These are phyloP conservation scores for Volvariella surrecta DNA, from an alignment of 1,284 basidiomycete genomes.

Conservation along the genomic window DNA sequence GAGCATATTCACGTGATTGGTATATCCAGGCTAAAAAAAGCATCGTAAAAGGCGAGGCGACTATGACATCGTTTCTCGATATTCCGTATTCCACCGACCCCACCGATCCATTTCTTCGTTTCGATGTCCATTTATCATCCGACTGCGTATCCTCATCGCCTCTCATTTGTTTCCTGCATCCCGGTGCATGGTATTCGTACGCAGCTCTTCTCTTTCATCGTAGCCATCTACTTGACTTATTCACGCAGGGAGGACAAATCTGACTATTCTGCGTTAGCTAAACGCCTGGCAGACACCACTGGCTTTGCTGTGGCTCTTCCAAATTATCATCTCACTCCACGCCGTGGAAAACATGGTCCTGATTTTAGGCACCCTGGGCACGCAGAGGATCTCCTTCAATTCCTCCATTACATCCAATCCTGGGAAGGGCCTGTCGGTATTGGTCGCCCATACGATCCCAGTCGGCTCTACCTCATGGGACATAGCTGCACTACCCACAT, in stretches of 20 bases:
- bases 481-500: conserved; percentile 80
- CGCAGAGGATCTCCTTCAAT: conserved; percentile 51
- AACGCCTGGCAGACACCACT: conserved; percentile 37
- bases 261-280: conserved; percentile 46
- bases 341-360: conserved; percentile 25
- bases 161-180: conserved; percentile 61
- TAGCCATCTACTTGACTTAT: conserved; percentile 4
- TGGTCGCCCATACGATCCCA: conserved; percentile 28
- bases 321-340: conserved; percentile 64
- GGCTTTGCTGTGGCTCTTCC: conserved; percentile 54
- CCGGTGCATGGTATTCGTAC: conserved; percentile 73
- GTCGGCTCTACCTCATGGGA: conserved; percentile 50
- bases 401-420: conserved; percentile 45
- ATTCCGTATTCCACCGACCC: conserved; percentile 31
- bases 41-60: neutral
- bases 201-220: conserved; percentile 15
- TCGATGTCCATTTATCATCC: conserved; percentile 39
- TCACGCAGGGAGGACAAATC: conserved; percentile 60
- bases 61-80: conserved; percentile 17
- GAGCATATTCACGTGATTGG: neutral
- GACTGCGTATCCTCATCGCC: conserved; percentile 11
- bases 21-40: neutral
- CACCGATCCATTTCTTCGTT: conserved; percentile 26
- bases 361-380: conserved; percentile 60
- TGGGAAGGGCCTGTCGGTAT: conserved; percentile 27